phyloP scores from a whole-genome alignment of 176 grass and related monocot genomes.

The Phoenix dactylifera region DNA sequence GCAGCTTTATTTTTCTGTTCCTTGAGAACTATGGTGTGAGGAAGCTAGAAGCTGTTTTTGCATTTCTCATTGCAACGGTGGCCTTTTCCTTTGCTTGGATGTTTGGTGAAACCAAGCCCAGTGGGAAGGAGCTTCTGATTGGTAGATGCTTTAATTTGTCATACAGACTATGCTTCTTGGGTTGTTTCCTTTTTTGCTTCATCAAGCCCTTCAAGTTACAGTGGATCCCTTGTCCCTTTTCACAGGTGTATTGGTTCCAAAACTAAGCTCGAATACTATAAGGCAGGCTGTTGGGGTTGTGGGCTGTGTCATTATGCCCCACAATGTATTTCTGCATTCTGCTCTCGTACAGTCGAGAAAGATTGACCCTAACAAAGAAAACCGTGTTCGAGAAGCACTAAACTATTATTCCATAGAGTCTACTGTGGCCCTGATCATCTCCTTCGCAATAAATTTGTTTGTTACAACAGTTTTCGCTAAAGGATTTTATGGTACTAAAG shows the following conservation, averaged over 20 bases:
- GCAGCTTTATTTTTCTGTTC: constrained; percentile 92
- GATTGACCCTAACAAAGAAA: constrained; percentile 82
- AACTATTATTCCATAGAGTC: constrained; percentile 99
- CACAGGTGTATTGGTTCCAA: constrained; percentile 80
- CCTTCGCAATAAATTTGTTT: constrained; percentile 93
- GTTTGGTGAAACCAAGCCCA: constrained; percentile 72
- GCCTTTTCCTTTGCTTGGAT: constrained; percentile 91
- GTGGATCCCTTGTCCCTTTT: neutral
- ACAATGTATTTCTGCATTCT: constrained; percentile 97
- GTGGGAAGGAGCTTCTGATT: constrained; percentile 54
- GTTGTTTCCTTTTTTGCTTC: constrained; percentile 1
- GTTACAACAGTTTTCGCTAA: constrained; percentile 90
- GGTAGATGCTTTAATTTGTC: constrained; percentile 37
- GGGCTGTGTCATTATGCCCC: constrained; percentile 98
- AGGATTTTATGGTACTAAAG: constrained; percentile 81
- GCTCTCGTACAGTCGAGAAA: constrained; percentile 91
- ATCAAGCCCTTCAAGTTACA: neutral
- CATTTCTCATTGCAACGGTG: constrained; percentile 87
- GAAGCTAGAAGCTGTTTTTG: constrained; percentile 89
- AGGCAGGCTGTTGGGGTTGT: constrained; percentile 95
- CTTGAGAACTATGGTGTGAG: constrained; percentile 98
- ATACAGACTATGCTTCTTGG: neutral
- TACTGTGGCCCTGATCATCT: constrained; percentile 60
- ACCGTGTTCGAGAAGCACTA: constrained; percentile 73
- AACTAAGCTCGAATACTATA: constrained; percentile 86